These are phyloP conservation scores for Pseudogymnoascus sp. DNA, from an alignment of 2,329 filamentous ascomycete genomes.

Conservation along the genomic window DNA sequence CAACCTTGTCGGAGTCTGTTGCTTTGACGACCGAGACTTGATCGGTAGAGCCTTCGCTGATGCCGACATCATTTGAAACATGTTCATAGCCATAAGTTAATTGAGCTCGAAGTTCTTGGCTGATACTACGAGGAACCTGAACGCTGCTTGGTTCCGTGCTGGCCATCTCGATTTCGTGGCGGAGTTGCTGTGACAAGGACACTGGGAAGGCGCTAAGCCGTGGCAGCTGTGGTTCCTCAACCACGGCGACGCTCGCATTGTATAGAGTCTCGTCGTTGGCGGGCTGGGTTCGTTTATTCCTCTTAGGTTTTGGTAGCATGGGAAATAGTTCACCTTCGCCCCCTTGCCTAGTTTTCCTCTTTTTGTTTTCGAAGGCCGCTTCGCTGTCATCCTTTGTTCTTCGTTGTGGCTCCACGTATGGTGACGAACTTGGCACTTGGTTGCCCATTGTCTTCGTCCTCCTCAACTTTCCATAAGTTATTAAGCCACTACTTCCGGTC, in stretches of 20 bases:
- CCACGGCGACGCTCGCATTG: background rate
- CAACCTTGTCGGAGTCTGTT: background rate
- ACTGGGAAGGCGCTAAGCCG: background rate
- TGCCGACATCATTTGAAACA: background rate
- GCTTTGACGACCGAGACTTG: background rate
- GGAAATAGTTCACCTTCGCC: constrained; percentile 7
- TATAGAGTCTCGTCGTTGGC: background rate
- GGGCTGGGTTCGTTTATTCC: constrained; percentile 5
- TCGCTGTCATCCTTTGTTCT: background rate
- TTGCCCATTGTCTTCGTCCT: constrained; percentile 7
- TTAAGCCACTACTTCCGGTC: background rate
- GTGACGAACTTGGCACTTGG: background rate
- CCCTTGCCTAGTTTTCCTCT: constrained; percentile 3
- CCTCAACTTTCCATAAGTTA: constrained; percentile 6
- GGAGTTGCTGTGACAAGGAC: background rate
- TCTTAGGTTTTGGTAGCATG: constrained; percentile 10
- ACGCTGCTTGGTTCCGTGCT: background rate
- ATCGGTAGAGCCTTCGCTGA: background rate
- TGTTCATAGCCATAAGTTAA: background rate
- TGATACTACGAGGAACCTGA: constrained; percentile 11
- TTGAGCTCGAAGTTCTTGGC: constrained; percentile 2
- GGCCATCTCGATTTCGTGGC: background rate
- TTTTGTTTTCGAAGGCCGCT: background rate
- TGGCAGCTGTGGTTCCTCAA: background rate
- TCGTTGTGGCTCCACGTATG: background rate